Evolutionary conservation across 352 stramenopile genomes (phyloP), one percentile per base, ranked within the genome.

Genomic region (Globisporangium recalcitrans): DNA sequence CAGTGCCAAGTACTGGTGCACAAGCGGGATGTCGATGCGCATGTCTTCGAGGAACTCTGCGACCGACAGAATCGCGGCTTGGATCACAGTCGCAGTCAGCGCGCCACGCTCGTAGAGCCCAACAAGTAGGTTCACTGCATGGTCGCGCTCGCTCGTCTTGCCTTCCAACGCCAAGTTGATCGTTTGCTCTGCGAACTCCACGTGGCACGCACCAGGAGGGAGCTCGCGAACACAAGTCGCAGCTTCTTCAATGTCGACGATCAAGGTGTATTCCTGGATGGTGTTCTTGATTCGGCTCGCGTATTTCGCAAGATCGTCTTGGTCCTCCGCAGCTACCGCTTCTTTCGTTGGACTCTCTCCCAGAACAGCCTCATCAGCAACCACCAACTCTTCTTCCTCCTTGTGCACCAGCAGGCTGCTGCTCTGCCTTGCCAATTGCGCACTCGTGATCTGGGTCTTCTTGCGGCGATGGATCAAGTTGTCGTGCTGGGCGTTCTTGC

Each of bases 401-500:
- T 55, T 57, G 54, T 82, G 82, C 48, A 95, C 69, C 57, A 95
- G 70, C 38, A 95, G 52, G 47, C 85, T 95, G 52, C 80, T 89
- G 63, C 78, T 93, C 53, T 93, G 75, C 40, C 88, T 88, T 14
- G 87, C 87, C 26, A 95, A 67, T 60, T 95, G 80, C 5, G 67
- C 75, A 64, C 87, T 95, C 10, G 87, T 87, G 19, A 94, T 72
- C 51, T 89, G 78, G 0, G 82, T 85, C 66, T 93, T 93, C 31
- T 86, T 80, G 34, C 87, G 85, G 22, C 83, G 85, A 14, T 85
- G 68, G 19, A 73, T 73, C 22, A 95, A 61, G 36, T 94, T 74
- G 55, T 94, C 87, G 66, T 95, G 87, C 64, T 95, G 87, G 1
- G 87, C 87, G 67, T 95, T 95, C 59, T 95, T 93, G 64, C 87